Conservation (phyloP, 495 filamentous ascomycete genomes). For the Aspergillus panamensis region DNA sequence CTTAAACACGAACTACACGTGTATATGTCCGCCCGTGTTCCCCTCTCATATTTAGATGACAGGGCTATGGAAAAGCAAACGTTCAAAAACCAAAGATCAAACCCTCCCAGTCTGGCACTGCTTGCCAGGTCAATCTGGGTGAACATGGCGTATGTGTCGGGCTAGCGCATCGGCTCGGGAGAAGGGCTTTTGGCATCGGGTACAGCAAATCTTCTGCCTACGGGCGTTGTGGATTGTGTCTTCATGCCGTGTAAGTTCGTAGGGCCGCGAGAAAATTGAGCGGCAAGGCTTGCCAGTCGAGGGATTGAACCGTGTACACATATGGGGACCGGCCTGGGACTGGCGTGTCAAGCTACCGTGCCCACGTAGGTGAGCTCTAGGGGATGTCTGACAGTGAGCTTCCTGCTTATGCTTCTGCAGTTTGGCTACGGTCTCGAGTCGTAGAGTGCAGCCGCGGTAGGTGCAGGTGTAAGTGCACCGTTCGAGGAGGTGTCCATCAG, state of each 20-base stretch:
- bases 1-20: too few species aligned
- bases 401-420: conserved; percentile 96
- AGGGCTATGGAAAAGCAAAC: too few species aligned
- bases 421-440: conserved; percentile 81
- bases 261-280: conserved; percentile 92
- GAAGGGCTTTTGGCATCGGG: conserved; percentile 93
- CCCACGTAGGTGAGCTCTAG: conserved; percentile 39
- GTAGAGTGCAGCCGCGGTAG: conserved; percentile 82
- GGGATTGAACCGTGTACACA: conserved; percentile 88
- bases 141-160: conserved; percentile 85
- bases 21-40: too few species aligned
- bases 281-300: conserved; percentile 96
- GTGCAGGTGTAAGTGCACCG: conserved; percentile 89
- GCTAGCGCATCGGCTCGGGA: conserved; percentile 89
- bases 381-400: conserved; percentile 67
- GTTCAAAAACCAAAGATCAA: too few species aligned
- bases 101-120: too few species aligned
- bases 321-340: conserved; percentile 83
- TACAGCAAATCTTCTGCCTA: conserved; percentile 94
- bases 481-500: conserved; percentile 67
- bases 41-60: too few species aligned
- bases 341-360: conserved; percentile 60
- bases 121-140: conserved; percentile 78
- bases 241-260: conserved; percentile 95
- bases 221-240: conserved; percentile 94